Evolutionary conservation across 164 flowering plant genomes (phyloP).

Genomic region (Vitis labrusca): DNA sequence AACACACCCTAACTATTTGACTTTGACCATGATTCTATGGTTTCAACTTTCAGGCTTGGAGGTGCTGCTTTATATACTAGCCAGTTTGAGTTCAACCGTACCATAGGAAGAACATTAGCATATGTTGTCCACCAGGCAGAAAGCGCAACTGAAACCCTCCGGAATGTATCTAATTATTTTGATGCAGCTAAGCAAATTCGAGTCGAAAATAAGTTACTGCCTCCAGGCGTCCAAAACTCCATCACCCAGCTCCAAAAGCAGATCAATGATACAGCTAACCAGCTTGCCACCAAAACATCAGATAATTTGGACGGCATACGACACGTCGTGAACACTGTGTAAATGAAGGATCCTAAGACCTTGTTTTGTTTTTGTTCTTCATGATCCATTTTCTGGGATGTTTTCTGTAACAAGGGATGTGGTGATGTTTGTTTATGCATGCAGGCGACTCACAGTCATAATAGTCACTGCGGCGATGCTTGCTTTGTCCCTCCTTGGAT

Average conservation of each 20-base stretch:
- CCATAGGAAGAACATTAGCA: constrained; percentile 29
- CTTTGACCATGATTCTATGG: background rate
- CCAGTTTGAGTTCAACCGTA: constrained; percentile 35
- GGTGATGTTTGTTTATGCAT: background rate
- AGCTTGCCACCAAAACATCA: constrained; percentile 14
- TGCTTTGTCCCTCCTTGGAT: constrained; percentile 39
- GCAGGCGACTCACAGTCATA: constrained; percentile 39
- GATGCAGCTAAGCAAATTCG: constrained; percentile 34
- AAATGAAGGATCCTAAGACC: background rate
- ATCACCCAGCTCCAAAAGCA: constrained; percentile 32
- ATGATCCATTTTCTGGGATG: background rate
- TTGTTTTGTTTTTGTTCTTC: background rate
- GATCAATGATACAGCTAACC: constrained; percentile 30
- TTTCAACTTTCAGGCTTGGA: constrained; percentile 29
- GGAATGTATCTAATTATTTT: constrained; percentile 30
- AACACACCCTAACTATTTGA: no score
- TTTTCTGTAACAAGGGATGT: background rate
- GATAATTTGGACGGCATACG: constrained; percentile 29
- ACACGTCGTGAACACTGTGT: constrained; percentile 39
- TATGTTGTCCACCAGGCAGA: constrained; percentile 44
- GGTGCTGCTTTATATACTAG: constrained; percentile 39
- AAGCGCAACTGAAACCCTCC: constrained; percentile 24
- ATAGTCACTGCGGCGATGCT: constrained; percentile 36
- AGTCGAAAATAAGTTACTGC: constrained; percentile 39
- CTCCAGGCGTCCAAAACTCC: constrained; percentile 39